Conservation (phyloP, 169 alveolate species). For the Theileria parva region DNA sequence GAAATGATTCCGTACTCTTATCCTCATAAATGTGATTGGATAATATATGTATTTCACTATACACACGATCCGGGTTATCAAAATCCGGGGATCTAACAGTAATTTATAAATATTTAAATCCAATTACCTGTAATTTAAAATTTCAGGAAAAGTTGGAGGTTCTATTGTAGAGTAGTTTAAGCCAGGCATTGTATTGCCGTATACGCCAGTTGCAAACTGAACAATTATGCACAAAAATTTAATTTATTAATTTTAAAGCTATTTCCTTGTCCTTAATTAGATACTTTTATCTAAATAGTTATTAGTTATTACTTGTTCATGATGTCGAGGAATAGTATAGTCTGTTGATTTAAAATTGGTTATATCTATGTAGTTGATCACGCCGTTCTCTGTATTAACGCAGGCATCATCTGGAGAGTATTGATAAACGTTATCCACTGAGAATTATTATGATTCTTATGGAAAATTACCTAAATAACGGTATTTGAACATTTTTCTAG, state of each 20-base stretch:
- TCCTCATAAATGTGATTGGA: slow-evolving; percentile 61
- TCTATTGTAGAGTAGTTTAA: slow-evolving; percentile 36
- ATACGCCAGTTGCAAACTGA: slow-evolving; percentile 14
- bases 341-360: slow-evolving; percentile 28
- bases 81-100: slow-evolving; percentile 41
- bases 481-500: slow-evolving; percentile 33
- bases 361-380: slow-evolving; percentile 41
- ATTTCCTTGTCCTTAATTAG: background rate
- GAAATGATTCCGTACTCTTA: slow-evolving; percentile 3
- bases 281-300: background rate
- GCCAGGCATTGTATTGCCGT: slow-evolving; percentile 34
- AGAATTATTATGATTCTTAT: background rate
- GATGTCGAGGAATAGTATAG: slow-evolving; percentile 13
- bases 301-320: background rate
- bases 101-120: background rate
- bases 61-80: slow-evolving; percentile 39
- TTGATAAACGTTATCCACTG: slow-evolving; percentile 52
- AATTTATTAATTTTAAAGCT: background rate
- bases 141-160: slow-evolving; percentile 39
- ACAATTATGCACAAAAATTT: background rate
- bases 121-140: slow-evolving; percentile 34
- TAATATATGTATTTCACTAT: slow-evolving; percentile 48
- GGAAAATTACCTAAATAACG: slow-evolving; percentile 13
- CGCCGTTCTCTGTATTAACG: slow-evolving; percentile 31
- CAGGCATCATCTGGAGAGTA: slow-evolving; percentile 59